Percentiles rank a stretch among this genome's conserved stretches.
Conservation (phyloP, 1,284 basidiomycete species). For the Xerocomus amazonicus region DNA sequence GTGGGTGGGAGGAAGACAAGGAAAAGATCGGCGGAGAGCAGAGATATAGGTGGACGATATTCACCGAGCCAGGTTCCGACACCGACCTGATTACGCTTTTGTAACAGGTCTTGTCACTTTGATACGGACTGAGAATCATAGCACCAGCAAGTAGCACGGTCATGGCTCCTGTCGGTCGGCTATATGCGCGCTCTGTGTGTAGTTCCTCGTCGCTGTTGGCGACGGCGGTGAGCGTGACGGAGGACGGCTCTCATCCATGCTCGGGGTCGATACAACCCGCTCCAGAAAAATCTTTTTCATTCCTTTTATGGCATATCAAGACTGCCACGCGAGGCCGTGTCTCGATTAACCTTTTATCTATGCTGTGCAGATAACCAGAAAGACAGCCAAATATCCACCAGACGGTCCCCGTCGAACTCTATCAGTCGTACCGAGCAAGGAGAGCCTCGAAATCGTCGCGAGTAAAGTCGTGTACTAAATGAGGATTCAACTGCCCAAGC, state of each 20-base stretch:
- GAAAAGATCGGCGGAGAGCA: slow-evolving; percentile 18
- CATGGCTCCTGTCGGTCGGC: slow-evolving; percentile 1
- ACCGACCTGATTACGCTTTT: slow-evolving; percentile 35
- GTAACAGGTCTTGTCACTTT: slow-evolving; percentile 11
- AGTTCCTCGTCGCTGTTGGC: background rate
- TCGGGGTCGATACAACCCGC: slow-evolving; percentile 18
- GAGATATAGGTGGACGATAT: slow-evolving; percentile 23
- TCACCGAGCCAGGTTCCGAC: slow-evolving; percentile 34
- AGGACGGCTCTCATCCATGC: slow-evolving; percentile 11
- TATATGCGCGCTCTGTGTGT: background rate
- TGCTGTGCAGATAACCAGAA: slow-evolving; percentile 13
- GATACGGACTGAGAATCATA: slow-evolving; percentile 9
- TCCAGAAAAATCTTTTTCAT: slow-evolving; percentile 27
- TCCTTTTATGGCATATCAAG: slow-evolving; percentile 17
- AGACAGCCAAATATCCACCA: background rate
- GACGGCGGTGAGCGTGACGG: slow-evolving; percentile 5
- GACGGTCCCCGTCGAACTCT: background rate
- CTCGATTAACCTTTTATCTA: slow-evolving; percentile 19
- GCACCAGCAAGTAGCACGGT: slow-evolving; percentile 2
- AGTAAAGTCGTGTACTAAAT: slow-evolving; percentile 11
- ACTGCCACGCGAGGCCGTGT: slow-evolving; percentile 12
- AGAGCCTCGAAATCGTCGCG: background rate
- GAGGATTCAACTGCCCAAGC: slow-evolving; percentile 17
- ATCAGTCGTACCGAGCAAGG: background rate
- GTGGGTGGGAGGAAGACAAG: slow-evolving; percentile 15